phyloP scores from a whole-genome alignment of 75 land plant species.

The Cunninghamia lanceolata region DNA sequence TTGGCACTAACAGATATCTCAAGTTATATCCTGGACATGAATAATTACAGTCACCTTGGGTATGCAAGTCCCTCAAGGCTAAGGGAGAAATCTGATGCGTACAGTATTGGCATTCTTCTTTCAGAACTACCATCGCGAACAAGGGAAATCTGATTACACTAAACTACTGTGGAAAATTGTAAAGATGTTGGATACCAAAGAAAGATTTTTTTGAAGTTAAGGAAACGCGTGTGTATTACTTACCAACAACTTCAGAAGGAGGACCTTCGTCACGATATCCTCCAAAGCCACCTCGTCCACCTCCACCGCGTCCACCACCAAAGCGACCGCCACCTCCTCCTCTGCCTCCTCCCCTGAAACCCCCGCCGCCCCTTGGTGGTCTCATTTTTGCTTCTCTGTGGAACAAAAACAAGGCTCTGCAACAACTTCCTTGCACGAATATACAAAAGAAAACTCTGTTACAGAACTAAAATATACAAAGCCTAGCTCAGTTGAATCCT shows the following conservation, averaged over 20 bases:
- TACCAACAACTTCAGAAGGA: constrained; percentile 64
- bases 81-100: neutral
- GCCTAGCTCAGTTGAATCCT: neutral
- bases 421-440: neutral
- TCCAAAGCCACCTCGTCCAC: constrained; percentile 34
- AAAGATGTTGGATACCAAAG: neutral
- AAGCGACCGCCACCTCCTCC: constrained; percentile 22
- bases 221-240: neutral
- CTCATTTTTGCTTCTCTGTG: constrained; percentile 31
- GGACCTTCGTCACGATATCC: constrained; percentile 65
- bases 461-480: neutral
- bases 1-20: neutral
- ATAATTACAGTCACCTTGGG: neutral
- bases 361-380: constrained; percentile 56
- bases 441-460: neutral
- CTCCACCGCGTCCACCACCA: constrained; percentile 30
- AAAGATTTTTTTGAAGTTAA: too few relatives aligned
- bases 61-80: neutral
- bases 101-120: neutral
- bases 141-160: neutral
- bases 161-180: neutral
- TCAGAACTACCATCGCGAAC: neutral
- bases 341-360: constrained; percentile 26
- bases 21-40: neutral
- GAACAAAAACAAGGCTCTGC: neutral